Base-by-base conservation (phyloP, 1,139 yeast species). In the Kodamaea alishanica region DNA sequence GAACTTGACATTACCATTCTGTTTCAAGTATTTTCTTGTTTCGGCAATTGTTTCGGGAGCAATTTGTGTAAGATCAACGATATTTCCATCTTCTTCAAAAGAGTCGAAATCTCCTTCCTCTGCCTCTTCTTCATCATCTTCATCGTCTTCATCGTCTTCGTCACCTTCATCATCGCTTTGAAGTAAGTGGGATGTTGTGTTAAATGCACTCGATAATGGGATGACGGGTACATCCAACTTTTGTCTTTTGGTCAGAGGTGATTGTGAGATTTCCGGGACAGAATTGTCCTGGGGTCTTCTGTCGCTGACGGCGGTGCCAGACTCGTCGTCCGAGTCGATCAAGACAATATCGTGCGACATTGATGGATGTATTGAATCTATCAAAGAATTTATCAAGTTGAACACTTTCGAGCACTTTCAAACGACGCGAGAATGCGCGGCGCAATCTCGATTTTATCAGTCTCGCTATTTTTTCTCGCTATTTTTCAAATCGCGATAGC, bases 11-110 rank as follows among this genome's bases (percentile, higher is more conserved):
- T 78, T 70, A 0, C 96, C 96, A 43, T 75, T 59, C n/a, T 63
- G 58, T 53, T 83, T 84, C 39, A 88, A 60, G 49, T 55, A 80
- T 41, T 68, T 65, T 42, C 92, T 72, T 1, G 88, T 81, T 40
- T 72, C 61, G 6, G 49, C 49, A 11, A 66, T 54, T 6, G 41
- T 42, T 30, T 43, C 42, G 1, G 52, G 52, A 4, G 50, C 43
- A 11, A 49, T 40, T 15, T 40, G 36, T 9, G 35, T 23, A 31
- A 41, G 39, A 30, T 41, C 27, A 24, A 41, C n/a, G 23, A 40
- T 32, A 23, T 22, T 32, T 6, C 11, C 20, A 15, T 33, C 30
- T 29, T 39, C 33, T 20, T 28, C 34, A 11, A 11, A 10, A 11
- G 24, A 33, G 28, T 28, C 37, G 26, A 28, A 28, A 20, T 35